A percentile compares a stretch with the other conserved stretches of the same genome.
Evolutionary conservation across 1,139 yeast genomes (phyloP).

Genomic region (Hansenula anomala): DNA sequence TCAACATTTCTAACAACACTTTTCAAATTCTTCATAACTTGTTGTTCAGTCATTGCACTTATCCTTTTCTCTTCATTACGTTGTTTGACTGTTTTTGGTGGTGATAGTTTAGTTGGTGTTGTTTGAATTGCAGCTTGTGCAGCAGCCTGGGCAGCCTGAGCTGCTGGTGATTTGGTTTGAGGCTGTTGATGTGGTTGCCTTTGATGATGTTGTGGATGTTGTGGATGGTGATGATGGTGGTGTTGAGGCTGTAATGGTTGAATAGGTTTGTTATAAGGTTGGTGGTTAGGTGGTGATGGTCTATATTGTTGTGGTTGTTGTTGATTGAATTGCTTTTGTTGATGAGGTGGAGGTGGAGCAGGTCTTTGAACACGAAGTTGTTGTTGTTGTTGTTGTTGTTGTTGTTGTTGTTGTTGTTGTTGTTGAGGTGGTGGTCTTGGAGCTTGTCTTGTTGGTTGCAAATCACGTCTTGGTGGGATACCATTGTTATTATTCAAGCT

Average conservation of each 20-base stretch:
- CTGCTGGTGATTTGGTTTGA: constrained; percentile 13
- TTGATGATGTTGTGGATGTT: background rate
- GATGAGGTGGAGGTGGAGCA: background rate
- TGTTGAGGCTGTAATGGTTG: constrained; percentile 13
- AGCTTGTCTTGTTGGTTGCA: constrained; percentile 22
- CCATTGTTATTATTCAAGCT: no score
- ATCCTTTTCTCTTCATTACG: constrained; percentile 54
- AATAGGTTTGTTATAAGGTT: constrained; percentile 8
- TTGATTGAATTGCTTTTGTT: constrained; percentile 6
- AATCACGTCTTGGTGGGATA: constrained; percentile 7
- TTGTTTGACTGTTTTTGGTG: constrained; percentile 30
- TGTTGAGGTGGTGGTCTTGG: constrained; percentile 20
- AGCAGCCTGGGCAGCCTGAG: constrained; percentile 23
- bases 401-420: background rate
- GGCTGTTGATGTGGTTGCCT: constrained; percentile 7
- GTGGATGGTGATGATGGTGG: background rate
- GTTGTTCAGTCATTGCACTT: constrained; percentile 78
- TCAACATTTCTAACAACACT: constrained; percentile 80
- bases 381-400: background rate
- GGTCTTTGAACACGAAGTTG: background rate
- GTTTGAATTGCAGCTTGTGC: constrained; percentile 25
- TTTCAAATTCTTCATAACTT: constrained; percentile 76
- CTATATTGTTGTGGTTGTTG: constrained; percentile 5
- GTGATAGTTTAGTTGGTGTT: constrained; percentile 28
- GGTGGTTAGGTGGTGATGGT: constrained; percentile 4